These are phyloP conservation scores for Ploettnerulaceae sp. DNA, from an alignment of 2,329 filamentous ascomycete genomes.

Conservation along the genomic window DNA sequence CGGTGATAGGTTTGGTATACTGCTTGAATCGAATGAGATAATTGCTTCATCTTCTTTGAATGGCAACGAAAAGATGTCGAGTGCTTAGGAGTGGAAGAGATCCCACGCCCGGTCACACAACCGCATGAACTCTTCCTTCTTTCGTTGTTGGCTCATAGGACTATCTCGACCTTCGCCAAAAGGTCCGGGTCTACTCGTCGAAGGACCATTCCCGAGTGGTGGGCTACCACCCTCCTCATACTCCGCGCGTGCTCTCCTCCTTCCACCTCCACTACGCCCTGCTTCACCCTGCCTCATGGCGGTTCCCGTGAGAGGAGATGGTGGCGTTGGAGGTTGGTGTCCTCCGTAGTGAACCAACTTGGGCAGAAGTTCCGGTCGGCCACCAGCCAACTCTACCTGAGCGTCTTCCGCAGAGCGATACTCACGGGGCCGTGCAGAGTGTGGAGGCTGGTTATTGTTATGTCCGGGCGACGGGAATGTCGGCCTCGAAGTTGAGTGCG, in stretches of 20 bases:
- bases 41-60: too few species aligned
- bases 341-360: constrained; percentile 94
- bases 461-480: constrained; percentile 76
- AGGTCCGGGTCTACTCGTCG: constrained; percentile 56
- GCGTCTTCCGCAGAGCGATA: constrained; percentile 96
- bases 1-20: constrained; percentile 10
- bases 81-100: constrained; percentile 78
- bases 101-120: constrained; percentile 93
- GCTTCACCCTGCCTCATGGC: constrained; percentile 28
- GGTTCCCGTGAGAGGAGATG: constrained; percentile 41
- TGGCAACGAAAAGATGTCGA: neutral
- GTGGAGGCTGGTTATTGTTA: constrained; percentile 50
- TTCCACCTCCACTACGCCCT: constrained; percentile 52
- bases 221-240: constrained; percentile 91
- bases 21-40: constrained; percentile 12
- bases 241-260: constrained; percentile 78
- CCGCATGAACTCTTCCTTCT: constrained; percentile 87
- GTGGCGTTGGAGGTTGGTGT: constrained; percentile 87
- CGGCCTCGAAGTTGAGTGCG: constrained; percentile 58
- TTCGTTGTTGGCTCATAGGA: constrained; percentile 74
- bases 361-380: constrained; percentile 86
- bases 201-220: constrained; percentile 71
- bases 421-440: constrained; percentile 65
- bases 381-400: constrained; percentile 82
- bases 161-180: constrained; percentile 80